These are phyloP conservation scores for Nitzschia palea DNA, from an alignment of 108 stramenopile genomes.

Conservation along the genomic window DNA sequence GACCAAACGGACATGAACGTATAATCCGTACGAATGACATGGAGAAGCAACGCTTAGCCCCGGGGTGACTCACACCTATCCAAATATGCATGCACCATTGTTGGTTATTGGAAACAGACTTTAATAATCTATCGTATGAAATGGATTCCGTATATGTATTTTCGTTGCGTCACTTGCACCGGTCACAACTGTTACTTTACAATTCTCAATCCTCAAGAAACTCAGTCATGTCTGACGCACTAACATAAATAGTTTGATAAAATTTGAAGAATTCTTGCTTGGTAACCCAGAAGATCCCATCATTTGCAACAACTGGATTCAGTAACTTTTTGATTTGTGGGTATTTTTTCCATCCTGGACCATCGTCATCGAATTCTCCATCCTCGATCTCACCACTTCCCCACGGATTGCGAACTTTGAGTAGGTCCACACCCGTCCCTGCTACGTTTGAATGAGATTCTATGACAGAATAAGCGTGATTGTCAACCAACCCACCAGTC, in stretches of 20 bases:
- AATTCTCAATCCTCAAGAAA: constrained; percentile 48
- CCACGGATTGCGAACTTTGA: constrained; percentile 54
- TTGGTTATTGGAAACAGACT: neutral
- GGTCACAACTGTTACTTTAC: too few species aligned
- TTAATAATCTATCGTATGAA: too few species aligned
- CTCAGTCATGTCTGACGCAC: constrained; percentile 23
- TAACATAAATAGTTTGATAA: constrained; percentile 22
- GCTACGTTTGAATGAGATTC: constrained; percentile 37
- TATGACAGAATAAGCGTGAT: constrained; percentile 50
- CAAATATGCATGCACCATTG: neutral
- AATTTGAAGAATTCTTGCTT: constrained; percentile 36
- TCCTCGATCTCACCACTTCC: constrained; percentile 49
- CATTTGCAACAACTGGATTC: constrained; percentile 24
- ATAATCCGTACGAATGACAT: too few species aligned
- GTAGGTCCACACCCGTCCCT: constrained; percentile 37
- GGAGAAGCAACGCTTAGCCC: too few species aligned
- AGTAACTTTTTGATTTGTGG: constrained; percentile 24
- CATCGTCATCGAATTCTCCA: constrained; percentile 41
- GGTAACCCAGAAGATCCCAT: constrained; percentile 33
- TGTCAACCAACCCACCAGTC: constrained; percentile 42
- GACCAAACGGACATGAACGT: too few species aligned
- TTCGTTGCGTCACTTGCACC: too few species aligned
- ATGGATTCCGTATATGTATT: too few species aligned
- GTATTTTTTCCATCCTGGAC: constrained; percentile 44
- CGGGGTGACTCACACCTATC: too few species aligned